Percentiles rank a stretch among this genome's conserved stretches.
phyloP scores from a whole-genome alignment of 2,329 filamentous ascomycete genomes.

The Pyrenophora graminea region DNA sequence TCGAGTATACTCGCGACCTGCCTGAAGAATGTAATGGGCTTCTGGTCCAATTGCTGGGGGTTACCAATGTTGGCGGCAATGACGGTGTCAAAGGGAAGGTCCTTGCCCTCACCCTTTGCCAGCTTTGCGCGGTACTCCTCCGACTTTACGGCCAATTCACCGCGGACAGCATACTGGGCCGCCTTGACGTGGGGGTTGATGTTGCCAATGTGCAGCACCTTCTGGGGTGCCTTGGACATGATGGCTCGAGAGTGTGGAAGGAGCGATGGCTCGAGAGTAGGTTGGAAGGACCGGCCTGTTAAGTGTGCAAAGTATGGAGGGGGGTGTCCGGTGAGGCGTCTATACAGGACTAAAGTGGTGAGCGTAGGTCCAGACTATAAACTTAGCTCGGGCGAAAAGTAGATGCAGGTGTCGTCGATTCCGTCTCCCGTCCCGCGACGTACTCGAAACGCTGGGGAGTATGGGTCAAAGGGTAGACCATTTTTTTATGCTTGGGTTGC shows the following conservation, averaged over 20 bases:
- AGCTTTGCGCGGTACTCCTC: slow-evolving; percentile 85
- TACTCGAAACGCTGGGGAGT: slow-evolving; percentile 13
- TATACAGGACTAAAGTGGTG: slow-evolving; percentile 18
- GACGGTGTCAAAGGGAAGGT: slow-evolving; percentile 83
- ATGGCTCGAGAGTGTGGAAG: slow-evolving; percentile 41
- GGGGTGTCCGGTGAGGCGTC: slow-evolving; percentile 8
- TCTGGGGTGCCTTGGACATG: slow-evolving; percentile 47
- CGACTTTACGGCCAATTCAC: slow-evolving; percentile 90
- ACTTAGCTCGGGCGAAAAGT: slow-evolving; percentile 12
- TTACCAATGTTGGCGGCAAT: slow-evolving; percentile 99
- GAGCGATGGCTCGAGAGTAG: background rate
- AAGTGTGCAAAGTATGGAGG: slow-evolving; percentile 3
- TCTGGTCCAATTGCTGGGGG: slow-evolving; percentile 97
- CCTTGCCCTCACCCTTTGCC: slow-evolving; percentile 60
- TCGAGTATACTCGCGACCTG: slow-evolving; percentile 93
- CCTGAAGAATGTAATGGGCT: slow-evolving; percentile 98
- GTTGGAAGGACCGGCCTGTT: slow-evolving; percentile 4
- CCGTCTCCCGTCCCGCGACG: slow-evolving; percentile 12
- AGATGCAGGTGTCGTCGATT: slow-evolving; percentile 6
- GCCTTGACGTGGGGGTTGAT: slow-evolving; percentile 88
- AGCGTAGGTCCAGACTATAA: slow-evolving; percentile 18
- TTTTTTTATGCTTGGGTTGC: slow-evolving; percentile 32
- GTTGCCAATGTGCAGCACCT: slow-evolving; percentile 73
- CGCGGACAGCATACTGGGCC: slow-evolving; percentile 94
- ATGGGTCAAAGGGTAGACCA: slow-evolving; percentile 23